Evolutionary conservation across 106 monocot species (phyloP), one percentile per base, ranked within the genome.

Genomic region (Triglochin maritima): DNA sequence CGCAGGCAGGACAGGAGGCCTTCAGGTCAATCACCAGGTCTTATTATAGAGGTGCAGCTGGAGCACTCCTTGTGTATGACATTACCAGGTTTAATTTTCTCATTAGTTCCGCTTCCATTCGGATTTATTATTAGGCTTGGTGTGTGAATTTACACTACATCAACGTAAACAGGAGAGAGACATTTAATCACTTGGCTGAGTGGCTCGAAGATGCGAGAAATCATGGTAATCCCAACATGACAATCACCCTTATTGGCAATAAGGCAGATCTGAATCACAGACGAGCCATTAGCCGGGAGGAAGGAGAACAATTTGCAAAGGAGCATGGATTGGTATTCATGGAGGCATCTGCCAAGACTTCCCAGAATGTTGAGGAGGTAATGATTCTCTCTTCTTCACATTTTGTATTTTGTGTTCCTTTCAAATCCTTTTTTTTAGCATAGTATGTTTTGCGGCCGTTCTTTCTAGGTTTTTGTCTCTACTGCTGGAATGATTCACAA

Each of bases 341-440:
- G 66, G 66, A 66, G 51, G 66, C 66, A 17, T 66, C 66, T 49
- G 66, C 66, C 6, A 66, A 66, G 66, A 50, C 66, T 17, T 50
- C 66, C 41, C 66, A 66, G 44, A 66, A 66, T 66, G 66, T 66
- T 66, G 66, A 66, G 51, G 66, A 66, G 66, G 66, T 66, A 50
- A 29, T 29, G 29, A 29, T 29, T 29, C 29, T 29, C 29, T 29
- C 29, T 29, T 29, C 29, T 29, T 29, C 29, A 29, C 29, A 29
- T 29, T 29, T 29, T 29, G 29, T 29, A 29, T 29, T 29, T 29
- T 5, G 52, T 42, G 2, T 17, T 58, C 43, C 6, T 46, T 10
- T 41, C 10, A 29, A 43, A 46, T 50, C 17, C 8, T 44, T 44
- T 13, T 63, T 63, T n/a, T 4, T 44, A 15, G 2, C n/a, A 48